These are phyloP conservation scores for Mycogone perniciosa DNA, from an alignment of 2,329 filamentous ascomycete genomes.

Conservation along the genomic window DNA sequence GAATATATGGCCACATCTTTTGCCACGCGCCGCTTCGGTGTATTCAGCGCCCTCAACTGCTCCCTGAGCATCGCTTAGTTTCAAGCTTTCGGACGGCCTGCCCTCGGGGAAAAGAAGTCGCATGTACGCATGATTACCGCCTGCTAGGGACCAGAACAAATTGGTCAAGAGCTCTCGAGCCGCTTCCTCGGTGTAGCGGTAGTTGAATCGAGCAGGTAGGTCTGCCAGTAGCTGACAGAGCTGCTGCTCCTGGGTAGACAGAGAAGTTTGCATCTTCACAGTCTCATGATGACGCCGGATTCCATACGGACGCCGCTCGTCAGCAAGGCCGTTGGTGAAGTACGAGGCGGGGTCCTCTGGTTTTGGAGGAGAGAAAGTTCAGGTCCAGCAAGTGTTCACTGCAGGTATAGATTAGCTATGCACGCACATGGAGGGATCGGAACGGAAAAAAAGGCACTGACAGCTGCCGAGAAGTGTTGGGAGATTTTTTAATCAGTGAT, in stretches of 20 bases:
- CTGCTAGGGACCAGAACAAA: conserved; percentile 83
- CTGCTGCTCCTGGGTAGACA: conserved; percentile 68
- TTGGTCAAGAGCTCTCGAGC: conserved; percentile 65
- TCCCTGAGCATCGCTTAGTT: conserved; percentile 79
- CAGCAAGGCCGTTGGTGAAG: conserved; percentile 7
- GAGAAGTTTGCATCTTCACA: conserved; percentile 43
- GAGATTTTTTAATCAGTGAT: too few relatives aligned
- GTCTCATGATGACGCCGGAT: conserved; percentile 21
- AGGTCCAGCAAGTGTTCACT: conserved; percentile 9
- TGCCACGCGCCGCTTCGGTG: conserved; percentile 82
- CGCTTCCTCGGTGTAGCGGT: conserved; percentile 69
- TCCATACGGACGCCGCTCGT: conserved; percentile 12
- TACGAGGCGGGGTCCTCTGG: neutral
- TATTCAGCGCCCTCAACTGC: conserved; percentile 94
- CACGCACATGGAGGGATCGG: neutral
- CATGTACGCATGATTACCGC: conserved; percentile 67
- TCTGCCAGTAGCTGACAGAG: conserved; percentile 77
- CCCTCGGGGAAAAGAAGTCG: conserved; percentile 77
- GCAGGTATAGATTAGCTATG: conserved; percentile 5
- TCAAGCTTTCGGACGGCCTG: conserved; percentile 59
- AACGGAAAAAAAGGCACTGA: neutral
- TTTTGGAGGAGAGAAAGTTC: neutral
- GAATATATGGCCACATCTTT: conserved; percentile 96
- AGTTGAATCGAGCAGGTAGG: conserved; percentile 65
- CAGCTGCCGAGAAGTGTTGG: neutral